Evolutionary conservation across 1,284 basidiomycete species (phyloP), one percentile per base, ranked within the genome.

Genomic region (Fomitopsis betulina): DNA sequence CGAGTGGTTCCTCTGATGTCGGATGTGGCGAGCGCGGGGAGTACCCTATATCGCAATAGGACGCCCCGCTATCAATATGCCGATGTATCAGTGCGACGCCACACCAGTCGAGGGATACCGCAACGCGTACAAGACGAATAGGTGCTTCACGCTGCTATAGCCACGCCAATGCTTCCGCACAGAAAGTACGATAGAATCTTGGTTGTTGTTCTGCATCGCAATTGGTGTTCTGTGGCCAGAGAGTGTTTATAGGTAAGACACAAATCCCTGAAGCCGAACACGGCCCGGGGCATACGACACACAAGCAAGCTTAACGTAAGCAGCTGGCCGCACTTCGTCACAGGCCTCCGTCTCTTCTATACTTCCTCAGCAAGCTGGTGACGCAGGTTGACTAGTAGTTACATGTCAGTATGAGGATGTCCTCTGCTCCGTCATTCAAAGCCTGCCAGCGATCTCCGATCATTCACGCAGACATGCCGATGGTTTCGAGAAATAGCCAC

Each of bases 21-120:
- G 81, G 78, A 40, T 59, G 58, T 19, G 38, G 56, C 19, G 53
- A 55, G 8, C 50, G 60, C 45, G 58, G 53, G 53, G 43, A 32
- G 55, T 72, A 74, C 23, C 73, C 72, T 13, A 81, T 73, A 54
- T 75, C 72, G 59, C 78, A 80, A 64, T 81, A 83, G 0, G 80
- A 84, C 60, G 80, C 81, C 21, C 82, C 82, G 60, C 82, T 84
- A 59, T 32, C 27, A 4, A 19, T 50, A 27, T 17, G 45, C 50
- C 38, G 52, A 43, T 3, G 21, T 38, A 55, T 19, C 53, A 58
- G 33, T 37, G 40, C 27, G 10, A 49, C 40, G 51, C 38, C 49
- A 51, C 32, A 35, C 19, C 8, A 19, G 21, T 6, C 9, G 8
- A 6, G 39, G 32, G 35, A 30, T 37, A 15, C 23, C 4, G 13